Base-by-base conservation (phyloP, 1,139 yeast species). In the Geotrichum australiense region DNA sequence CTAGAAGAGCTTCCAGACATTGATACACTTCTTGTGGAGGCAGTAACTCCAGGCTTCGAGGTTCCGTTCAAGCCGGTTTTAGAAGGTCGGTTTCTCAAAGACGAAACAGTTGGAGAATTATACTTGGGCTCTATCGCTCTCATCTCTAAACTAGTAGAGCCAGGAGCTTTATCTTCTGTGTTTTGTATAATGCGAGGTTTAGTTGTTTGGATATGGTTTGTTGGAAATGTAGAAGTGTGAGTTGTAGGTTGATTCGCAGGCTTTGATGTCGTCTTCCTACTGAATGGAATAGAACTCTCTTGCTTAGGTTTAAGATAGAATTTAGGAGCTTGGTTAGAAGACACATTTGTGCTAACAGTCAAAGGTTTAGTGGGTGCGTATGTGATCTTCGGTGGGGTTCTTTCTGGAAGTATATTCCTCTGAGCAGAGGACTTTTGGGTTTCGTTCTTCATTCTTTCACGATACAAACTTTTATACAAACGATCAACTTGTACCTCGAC, bases 401-500 rank as follows among this genome's bases (percentile, higher is more conserved):
- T 22, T 21, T 37, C 45, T 3, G 45, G 41, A n/a, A 35, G 35
- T 30, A 39, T 33, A 5, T 33, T 35, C 14, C n/a, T n/a, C n/a
- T n/a, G n/a, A n/a, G n/a, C n/a, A n/a, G n/a, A 32, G 41, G 8
- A 26, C 18, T 12, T 36, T 31, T 14, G 35, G 35, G 36, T 33
- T 18, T 45, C 45, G 15, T 21, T 22, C 18, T 45, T 45, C 21
- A 41, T 41, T 6, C 45, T 31, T 18, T 45, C 45, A 4, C 45
- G 33, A 21, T 45, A 45, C 21, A 45, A 31, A 2, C 73, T 74
- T 45, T 65, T 64, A 56, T 72, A 78, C 7, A 80, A 70, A 37
- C 87, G 61, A 21, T 71, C 74, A n/a, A 78, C 72, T 57, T 80
- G 87, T 14, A 79, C 75, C 46, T 73, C 69, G 41, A 74, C 69